Evolutionary conservation across 768 basidiomycete genomes (phyloP).

Genomic region (Boletus vermiculosoides): DNA sequence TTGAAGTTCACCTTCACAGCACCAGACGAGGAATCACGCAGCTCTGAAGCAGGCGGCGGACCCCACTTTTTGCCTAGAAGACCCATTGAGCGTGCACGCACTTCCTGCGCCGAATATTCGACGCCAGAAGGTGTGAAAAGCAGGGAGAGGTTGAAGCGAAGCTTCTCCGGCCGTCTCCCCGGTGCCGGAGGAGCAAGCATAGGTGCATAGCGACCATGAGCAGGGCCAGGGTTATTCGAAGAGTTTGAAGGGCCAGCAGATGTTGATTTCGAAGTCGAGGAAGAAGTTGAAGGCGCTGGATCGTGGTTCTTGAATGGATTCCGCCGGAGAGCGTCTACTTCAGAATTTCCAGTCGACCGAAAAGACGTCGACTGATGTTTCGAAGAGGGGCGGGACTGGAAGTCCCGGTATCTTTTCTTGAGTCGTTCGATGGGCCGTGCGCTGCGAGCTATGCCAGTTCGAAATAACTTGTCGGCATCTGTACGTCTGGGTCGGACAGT

Average conservation of each 20-base stretch:
- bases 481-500: constrained; percentile 45
- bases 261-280: constrained; percentile 23
- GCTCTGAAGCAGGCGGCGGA: constrained; percentile 49
- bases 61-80: constrained; percentile 86
- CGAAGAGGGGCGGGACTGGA: constrained; percentile 52
- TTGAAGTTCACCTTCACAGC: constrained; percentile 55
- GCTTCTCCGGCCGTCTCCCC: constrained; percentile 70
- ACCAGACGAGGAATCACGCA: constrained; percentile 35
- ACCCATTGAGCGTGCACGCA: constrained; percentile 77
- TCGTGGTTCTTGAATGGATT: constrained; percentile 39
- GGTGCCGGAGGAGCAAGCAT: constrained; percentile 71
- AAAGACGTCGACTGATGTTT: constrained; percentile 27
- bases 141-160: constrained; percentile 64
- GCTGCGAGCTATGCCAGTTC: constrained; percentile 74
- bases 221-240: constrained; percentile 36
- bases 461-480: constrained; percentile 81
- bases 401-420: constrained; percentile 77
- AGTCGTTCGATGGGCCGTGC: constrained; percentile 84
- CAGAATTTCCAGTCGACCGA: constrained; percentile 26
- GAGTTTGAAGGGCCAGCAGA: constrained; percentile 32
- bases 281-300: constrained; percentile 32
- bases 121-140: constrained; percentile 73
- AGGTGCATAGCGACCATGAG: constrained; percentile 55
- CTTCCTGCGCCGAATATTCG: constrained; percentile 86
- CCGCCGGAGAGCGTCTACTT: constrained; percentile 33